A percentile compares a stretch with the other conserved stretches of the same genome.
These are phyloP conservation scores for Podospora appendiculata DNA, from an alignment of 495 filamentous ascomycete genomes.

Conservation along the genomic window DNA sequence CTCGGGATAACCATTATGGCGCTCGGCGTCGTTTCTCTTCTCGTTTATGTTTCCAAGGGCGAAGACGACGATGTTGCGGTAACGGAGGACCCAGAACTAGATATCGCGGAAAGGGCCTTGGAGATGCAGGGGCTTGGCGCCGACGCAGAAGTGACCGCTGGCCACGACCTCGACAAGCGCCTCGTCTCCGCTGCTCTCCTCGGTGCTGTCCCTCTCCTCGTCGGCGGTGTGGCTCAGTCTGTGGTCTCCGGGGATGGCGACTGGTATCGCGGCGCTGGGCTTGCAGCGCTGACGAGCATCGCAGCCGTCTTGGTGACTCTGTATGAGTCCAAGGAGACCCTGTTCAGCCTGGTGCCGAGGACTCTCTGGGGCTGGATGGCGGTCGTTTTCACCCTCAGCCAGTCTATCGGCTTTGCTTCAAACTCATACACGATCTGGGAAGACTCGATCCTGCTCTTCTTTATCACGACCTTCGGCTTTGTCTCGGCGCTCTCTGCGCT, in stretches of 20 bases:
- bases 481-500: constrained; percentile 65
- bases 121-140: constrained; percentile 26
- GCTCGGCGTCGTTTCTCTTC: constrained; percentile 55
- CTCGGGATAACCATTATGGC: constrained; percentile 66
- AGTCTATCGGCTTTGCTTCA: constrained; percentile 86
- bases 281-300: constrained; percentile 56
- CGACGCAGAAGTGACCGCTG: constrained; percentile 18
- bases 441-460: constrained; percentile 87
- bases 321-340: constrained; percentile 39
- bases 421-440: constrained; percentile 99
- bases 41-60: constrained; percentile 57
- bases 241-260: constrained; percentile 24
- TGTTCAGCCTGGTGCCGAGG: constrained; percentile 59
- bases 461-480: constrained; percentile 80
- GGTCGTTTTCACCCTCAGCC: constrained; percentile 67
- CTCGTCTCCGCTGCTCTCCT: constrained; percentile 27
- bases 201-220: constrained; percentile 18
- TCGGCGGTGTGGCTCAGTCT: constrained; percentile 19
- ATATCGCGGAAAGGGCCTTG: constrained; percentile 34
- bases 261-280: constrained; percentile 29
- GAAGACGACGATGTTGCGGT: constrained; percentile 37
- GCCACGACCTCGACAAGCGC: constrained; percentile 25
- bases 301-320: constrained; percentile 51
- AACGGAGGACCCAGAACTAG: constrained; percentile 35
- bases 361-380: constrained; percentile 83